A percentile compares a stretch with the other conserved stretches of the same genome.
Conservation (phyloP, 2,329 filamentous ascomycete genomes). For the Microdochium bolleyi region DNA sequence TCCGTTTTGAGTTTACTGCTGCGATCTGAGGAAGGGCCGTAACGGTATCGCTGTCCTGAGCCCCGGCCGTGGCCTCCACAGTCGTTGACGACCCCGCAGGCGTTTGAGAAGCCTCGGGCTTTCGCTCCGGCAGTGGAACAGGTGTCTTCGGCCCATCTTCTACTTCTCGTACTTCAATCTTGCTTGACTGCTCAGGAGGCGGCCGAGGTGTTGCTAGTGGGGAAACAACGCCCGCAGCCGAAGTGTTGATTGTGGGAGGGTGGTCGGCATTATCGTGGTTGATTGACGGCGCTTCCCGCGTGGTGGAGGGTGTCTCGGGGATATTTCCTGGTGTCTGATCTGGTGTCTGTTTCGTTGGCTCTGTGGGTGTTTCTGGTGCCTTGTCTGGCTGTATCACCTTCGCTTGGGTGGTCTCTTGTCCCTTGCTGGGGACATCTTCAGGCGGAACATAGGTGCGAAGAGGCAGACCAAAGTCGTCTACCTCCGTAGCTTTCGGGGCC, state of each 20-base stretch:
- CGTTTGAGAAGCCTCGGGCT: constrained; percentile 5
- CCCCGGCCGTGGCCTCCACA: neutral
- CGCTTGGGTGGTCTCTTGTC: constrained; percentile 2
- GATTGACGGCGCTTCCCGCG: constrained; percentile 24
- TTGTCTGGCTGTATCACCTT: neutral
- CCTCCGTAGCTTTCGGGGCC: constrained; percentile 29
- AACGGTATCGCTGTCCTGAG: neutral
- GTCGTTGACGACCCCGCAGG: neutral
- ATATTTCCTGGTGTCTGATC: constrained; percentile 7
- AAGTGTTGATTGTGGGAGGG: neutral
- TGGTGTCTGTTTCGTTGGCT: constrained; percentile 9
- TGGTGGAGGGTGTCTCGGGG: constrained; percentile 14
- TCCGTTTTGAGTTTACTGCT: neutral
- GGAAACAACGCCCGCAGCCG: neutral
- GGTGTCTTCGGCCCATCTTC: constrained; percentile 15
- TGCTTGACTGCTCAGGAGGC: constrained; percentile 5
- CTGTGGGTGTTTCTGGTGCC: constrained; percentile 6
- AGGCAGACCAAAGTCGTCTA: constrained; percentile 67
- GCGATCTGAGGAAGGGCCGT: neutral
- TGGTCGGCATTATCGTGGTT: constrained; percentile 9
- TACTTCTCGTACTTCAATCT: constrained; percentile 4
- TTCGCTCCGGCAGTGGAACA: constrained; percentile 5
- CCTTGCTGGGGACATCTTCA: constrained; percentile 5
- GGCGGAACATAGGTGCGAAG: constrained; percentile 41
- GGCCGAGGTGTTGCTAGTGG: neutral